Percentiles rank a stretch among this genome's conserved stretches.
These are phyloP conservation scores for Phialophora tarda DNA, from an alignment of 2,329 filamentous ascomycete genomes.

Conservation along the genomic window DNA sequence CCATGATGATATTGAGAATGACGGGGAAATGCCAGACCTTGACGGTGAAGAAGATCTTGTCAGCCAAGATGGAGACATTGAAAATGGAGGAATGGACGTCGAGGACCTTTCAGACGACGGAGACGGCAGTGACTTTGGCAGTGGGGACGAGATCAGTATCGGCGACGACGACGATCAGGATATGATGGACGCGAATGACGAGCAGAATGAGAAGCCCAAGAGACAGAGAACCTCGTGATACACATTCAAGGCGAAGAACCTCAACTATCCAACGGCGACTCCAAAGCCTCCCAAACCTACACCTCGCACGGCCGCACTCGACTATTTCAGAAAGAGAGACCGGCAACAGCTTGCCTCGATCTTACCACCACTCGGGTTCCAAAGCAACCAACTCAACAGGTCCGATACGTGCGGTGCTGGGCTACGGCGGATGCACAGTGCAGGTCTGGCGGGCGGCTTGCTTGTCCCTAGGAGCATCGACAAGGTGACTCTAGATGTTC, in stretches of 20 bases:
- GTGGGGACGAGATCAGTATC: conserved; percentile 38
- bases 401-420: not conserved
- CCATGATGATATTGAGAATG: conserved; percentile 65
- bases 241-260: not conserved
- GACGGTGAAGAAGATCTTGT: conserved; percentile 37
- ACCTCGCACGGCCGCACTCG: not conserved
- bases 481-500: not conserved
- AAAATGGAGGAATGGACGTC: conserved; percentile 45
- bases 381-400: not conserved
- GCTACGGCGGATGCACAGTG: not conserved
- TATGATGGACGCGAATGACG: conserved; percentile 31
- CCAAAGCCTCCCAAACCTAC: not conserved
- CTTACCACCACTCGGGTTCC: not conserved
- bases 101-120: conserved; percentile 44
- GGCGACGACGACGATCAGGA: conserved; percentile 39
- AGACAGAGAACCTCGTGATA: conserved; percentile 13
- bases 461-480: not conserved
- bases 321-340: not conserved
- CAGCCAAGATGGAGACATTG: conserved; percentile 37
- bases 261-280: not conserved
- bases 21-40: conserved; percentile 42
- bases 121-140: conserved; percentile 32
- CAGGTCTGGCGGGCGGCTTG: not conserved
- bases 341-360: not conserved
- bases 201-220: conserved; percentile 36